Evolutionary conservation across 352 stramenopile genomes (phyloP), one percentile per base, ranked within the genome.

Genomic region (Phytophthora niederhauseri): DNA sequence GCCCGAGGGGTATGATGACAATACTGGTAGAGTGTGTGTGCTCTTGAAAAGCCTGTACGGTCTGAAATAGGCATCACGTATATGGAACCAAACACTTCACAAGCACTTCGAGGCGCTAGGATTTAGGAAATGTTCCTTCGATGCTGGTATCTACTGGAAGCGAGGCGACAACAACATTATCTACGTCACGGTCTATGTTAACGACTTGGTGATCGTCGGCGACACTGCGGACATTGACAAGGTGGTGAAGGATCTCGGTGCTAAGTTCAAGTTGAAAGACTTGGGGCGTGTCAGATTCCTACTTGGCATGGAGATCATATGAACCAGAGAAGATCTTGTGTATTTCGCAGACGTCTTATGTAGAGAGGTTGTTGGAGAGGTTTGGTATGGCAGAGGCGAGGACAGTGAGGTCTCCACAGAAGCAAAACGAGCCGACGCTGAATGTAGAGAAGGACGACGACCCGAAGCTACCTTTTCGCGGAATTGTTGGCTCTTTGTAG

Each of bases 181-280:
- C 8, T 54, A 34, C n/a, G 1, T 63, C 3, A 63, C 56, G 1
- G 56, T 54, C 15, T 54, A 46, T n/a, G 51, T 57, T 11, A 43
- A 63, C 20, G 56, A 63, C 28, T 41, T 63, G 2, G 43, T 63
- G 8, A 64, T 56, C 15, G 30, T 20, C 6, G 28, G 22, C 6
- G 31, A 56, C 2, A 11, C n/a, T 20, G 8, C 6, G 6, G 41
- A 54, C 19, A 57, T 57, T 26, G 19, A 34, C 2, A 22, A 36
- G 2, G 57, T 64, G 14, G 31, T 57, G 28, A 26, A 36, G 5
- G 9, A 14, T 5, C 12, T 64, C 17, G 31, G 12, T 0, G 12
- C 2, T 8, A 66, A 66, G 26, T 66, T 66, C n/a, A 19, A 24
- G 5, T 12, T 66, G 4, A 66, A 66, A 36, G 60, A 60, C 19